Evolutionary conservation across 2,329 filamentous ascomycete genomes (phyloP).

Genomic region (Alternaria triticina): DNA sequence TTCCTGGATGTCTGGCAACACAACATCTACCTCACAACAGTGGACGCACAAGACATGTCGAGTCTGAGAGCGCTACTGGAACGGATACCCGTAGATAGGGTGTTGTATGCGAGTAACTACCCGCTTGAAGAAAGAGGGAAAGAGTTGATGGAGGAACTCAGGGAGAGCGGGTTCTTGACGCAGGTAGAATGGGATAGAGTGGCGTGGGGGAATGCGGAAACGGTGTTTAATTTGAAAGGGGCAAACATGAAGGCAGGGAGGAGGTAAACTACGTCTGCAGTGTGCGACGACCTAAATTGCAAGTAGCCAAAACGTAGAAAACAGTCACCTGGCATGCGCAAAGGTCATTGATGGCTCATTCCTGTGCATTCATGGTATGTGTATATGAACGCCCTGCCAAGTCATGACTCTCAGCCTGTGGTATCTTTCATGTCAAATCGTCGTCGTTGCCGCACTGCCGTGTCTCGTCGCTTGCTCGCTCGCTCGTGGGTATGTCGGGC

Average conservation of each 20-base stretch:
- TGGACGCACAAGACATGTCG: constrained; percentile 59
- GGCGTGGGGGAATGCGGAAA: constrained; percentile 59
- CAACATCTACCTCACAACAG: constrained; percentile 66
- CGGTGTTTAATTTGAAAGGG: constrained; percentile 25
- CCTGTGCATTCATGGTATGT: constrained; percentile 28
- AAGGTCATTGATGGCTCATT: constrained; percentile 1
- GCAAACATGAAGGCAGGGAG: not conserved
- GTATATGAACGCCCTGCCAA: constrained; percentile 25
- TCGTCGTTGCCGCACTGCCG: constrained; percentile 13
- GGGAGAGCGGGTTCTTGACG: constrained; percentile 57
- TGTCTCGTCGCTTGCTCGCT: not conserved
- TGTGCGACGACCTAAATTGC: not conserved
- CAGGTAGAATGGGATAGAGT: constrained; percentile 58
- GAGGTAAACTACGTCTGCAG: not conserved
- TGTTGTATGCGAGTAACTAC: constrained; percentile 66
- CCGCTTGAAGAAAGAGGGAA: constrained; percentile 61
- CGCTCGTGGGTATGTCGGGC: not conserved
- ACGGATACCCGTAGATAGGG: constrained; percentile 57
- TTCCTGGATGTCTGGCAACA: constrained; percentile 61
- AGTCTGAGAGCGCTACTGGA: constrained; percentile 54
- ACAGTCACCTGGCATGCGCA: not conserved
- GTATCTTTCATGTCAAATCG: constrained; percentile 35
- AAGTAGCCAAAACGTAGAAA: not conserved
- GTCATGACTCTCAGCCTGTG: constrained; percentile 31
- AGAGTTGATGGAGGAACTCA: constrained; percentile 57